Conservation (phyloP, 148 eudicot species). For the Spergularia marina region DNA sequence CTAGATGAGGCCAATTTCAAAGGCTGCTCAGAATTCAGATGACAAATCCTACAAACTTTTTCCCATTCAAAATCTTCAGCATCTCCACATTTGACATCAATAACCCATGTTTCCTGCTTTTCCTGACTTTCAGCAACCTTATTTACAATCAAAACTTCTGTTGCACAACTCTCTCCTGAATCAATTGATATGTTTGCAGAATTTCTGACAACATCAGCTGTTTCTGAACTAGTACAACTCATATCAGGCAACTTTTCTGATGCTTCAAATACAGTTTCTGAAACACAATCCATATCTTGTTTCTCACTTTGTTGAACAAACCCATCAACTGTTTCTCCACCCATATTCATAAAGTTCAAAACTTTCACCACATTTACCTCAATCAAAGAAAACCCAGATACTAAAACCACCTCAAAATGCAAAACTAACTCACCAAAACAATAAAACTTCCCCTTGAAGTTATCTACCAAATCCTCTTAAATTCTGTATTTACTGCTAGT, state of each 20-base stretch:
- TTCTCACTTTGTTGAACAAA: conserved; percentile 14
- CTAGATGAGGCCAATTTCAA: conserved; percentile 15
- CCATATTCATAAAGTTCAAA: conserved; percentile 12
- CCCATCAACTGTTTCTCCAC: conserved; percentile 10
- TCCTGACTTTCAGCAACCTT: conserved; percentile 5
- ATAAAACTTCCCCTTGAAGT: neutral
- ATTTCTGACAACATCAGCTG: conserved; percentile 14
- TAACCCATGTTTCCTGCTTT: conserved; percentile 28
- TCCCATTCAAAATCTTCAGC: conserved; percentile 28
- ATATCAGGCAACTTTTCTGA: conserved; percentile 16
- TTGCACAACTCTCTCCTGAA: conserved; percentile 18
- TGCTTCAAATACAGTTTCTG: conserved; percentile 10
- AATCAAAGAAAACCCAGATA: conserved; percentile 7
- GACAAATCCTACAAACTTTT: conserved; percentile 72
- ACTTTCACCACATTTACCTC: neutral
- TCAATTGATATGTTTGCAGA: conserved; percentile 13
- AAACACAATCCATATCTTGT: neutral
- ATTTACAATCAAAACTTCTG: neutral
- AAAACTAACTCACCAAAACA: neutral
- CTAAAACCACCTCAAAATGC: neutral
- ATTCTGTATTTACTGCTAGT: neutral
- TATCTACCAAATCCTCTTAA: neutral
- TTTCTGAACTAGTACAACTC: conserved; percentile 10
- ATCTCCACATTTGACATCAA: conserved; percentile 37
- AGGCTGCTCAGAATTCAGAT: conserved; percentile 47